Base-by-base conservation (phyloP, 164 flowering plant genomes). In the Warburgia ugandensis region DNA sequence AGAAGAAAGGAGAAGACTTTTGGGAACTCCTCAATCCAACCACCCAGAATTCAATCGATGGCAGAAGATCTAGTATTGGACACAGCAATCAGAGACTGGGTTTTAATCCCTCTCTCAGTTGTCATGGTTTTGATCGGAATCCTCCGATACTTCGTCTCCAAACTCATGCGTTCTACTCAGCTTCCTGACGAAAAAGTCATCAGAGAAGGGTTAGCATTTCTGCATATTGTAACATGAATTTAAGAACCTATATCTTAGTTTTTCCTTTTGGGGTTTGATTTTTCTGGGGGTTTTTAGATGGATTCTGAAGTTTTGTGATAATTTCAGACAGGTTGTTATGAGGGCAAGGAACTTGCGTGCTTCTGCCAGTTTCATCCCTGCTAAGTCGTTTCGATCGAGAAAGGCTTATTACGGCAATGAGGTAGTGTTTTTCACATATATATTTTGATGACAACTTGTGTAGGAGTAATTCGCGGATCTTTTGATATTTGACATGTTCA, bases 11-110 rank as follows among this genome's bases (percentile, higher is more conserved):
- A 14, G n/a, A 32, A n/a, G n/a, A n/a, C n/a, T n/a, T n/a, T n/a
- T n/a, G n/a, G n/a, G n/a, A n/a, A n/a, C n/a, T n/a, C n/a, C n/a
- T n/a, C n/a, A n/a, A n/a, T n/a, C n/a, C n/a, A n/a, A n/a, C n/a
- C n/a, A n/a, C n/a, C n/a, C n/a, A n/a, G n/a, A n/a, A n/a, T n/a
- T n/a, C n/a, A n/a, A 17, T 29, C 45, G 23, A 91, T 92, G 98
- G 96, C 96, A 77, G 96, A 81, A 51, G 98, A 91, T 77, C 80
- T 91, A 56, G 98, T 91, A 1, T 64, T 91, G 46, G 98, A 91
- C 64, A 81, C 90, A 42, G 96, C 98, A 33, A 91, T 91, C 62
- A 87, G 98, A 71, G 90, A 91, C 50, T 91, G 98, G 98, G 98
- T 91, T 28, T 66, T 91, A 61, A 87, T 91, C 23, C 98, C 98